Conservation (phyloP, 805 yeast genomes). For the Starmerella powellii region DNA sequence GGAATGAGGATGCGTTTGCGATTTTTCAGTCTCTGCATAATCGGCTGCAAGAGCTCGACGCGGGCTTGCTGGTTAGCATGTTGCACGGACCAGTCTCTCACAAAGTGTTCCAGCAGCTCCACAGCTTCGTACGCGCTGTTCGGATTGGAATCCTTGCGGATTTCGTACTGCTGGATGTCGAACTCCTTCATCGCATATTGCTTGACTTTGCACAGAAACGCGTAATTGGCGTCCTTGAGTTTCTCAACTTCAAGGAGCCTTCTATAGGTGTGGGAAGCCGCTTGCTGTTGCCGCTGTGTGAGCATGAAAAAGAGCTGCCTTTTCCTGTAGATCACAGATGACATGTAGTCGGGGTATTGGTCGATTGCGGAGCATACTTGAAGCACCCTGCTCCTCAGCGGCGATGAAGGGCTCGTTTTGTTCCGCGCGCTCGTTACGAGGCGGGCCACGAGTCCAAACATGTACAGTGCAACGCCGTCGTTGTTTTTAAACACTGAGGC, state of each 20-base stretch:
- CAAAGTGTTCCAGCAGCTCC: constrained; percentile 56
- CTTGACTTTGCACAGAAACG: constrained; percentile 37
- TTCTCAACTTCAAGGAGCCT: constrained; percentile 42
- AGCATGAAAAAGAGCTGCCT: constrained; percentile 27
- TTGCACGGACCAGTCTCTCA: constrained; percentile 58
- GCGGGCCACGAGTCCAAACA: constrained; percentile 4
- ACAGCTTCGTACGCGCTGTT: constrained; percentile 13
- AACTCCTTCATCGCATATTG: constrained; percentile 30
- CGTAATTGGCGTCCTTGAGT: constrained; percentile 38
- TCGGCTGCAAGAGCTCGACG: constrained; percentile 42
- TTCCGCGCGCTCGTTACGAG: neutral
- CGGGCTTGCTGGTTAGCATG: constrained; percentile 37
- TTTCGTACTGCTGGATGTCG: constrained; percentile 35
- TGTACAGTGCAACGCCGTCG: neutral
- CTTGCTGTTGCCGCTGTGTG: constrained; percentile 45
- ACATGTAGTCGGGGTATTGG: constrained; percentile 14
- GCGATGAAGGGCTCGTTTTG: neutral
- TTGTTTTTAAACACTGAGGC: neutral
- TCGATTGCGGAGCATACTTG: constrained; percentile 22
- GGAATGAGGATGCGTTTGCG: constrained; percentile 49
- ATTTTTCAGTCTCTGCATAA: constrained; percentile 32
- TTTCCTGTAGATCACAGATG: constrained; percentile 17
- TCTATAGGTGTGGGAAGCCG: constrained; percentile 41
- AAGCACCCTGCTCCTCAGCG: neutral
- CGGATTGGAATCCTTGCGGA: constrained; percentile 27